These are phyloP conservation scores for Ehretia macrophylla DNA, from an alignment of 257 asterid genomes.

Conservation along the genomic window DNA sequence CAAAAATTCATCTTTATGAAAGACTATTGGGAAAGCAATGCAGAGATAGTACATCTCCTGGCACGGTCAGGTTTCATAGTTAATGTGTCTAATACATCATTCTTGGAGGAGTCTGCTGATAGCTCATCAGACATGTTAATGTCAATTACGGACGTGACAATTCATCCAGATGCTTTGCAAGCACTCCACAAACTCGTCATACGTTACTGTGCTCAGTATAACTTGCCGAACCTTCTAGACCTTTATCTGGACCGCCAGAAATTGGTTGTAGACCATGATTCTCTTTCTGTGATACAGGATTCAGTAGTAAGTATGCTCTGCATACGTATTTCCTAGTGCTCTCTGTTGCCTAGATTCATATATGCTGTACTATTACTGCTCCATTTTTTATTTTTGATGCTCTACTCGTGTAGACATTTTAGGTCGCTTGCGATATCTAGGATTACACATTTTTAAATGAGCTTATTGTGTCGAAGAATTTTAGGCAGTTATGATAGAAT, in stretches of 20 bases:
- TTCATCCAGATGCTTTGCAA: conserved; percentile 50
- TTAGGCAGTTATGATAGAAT: no score
- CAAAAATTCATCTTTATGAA: conserved; percentile 59
- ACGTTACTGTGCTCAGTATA: conserved; percentile 66
- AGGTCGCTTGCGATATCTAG: not conserved
- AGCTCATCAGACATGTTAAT: conserved; percentile 49
- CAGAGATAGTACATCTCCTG: conserved; percentile 68
- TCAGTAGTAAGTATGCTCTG: conserved; percentile 62
- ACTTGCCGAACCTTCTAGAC: conserved; percentile 85
- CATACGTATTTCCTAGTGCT: conserved; percentile 1
- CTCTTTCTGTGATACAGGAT: conserved; percentile 61
- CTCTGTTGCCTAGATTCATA: not conserved
- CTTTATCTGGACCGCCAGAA: conserved; percentile 82
- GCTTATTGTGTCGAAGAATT: no score
- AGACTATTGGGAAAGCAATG: conserved; percentile 68
- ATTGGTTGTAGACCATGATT: conserved; percentile 60
- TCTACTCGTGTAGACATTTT: not conserved
- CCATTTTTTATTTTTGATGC: not conserved
- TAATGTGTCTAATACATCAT: conserved; percentile 32
- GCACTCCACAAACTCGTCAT: conserved; percentile 81
- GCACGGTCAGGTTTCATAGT: conserved; percentile 75
- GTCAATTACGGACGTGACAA: conserved; percentile 45
- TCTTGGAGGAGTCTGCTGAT: conserved; percentile 40
- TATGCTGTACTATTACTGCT: conserved; percentile 7
- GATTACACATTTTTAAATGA: not conserved